These are phyloP conservation scores for Ramaria sp. DNA, from an alignment of 768 basidiomycete species.

Conservation along the genomic window DNA sequence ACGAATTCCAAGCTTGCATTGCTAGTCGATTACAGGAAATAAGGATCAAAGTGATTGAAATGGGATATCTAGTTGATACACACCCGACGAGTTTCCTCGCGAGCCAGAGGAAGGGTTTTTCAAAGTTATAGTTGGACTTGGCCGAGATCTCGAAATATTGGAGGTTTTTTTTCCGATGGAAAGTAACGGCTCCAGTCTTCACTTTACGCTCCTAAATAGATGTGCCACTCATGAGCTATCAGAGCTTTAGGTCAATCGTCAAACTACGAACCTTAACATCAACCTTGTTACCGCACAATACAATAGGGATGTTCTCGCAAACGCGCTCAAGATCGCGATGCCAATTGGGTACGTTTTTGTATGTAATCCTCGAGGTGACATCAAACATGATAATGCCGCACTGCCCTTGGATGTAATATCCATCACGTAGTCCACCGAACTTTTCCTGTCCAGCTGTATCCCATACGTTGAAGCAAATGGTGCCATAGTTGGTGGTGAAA, in stretches of 20 bases:
- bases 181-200: slow-evolving; percentile 96
- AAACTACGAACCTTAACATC: slow-evolving; percentile 79
- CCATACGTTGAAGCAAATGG: slow-evolving; percentile 99
- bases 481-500: slow-evolving; percentile 98
- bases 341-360: slow-evolving; percentile 99
- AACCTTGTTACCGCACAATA: slow-evolving; percentile 99
- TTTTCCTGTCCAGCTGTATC: slow-evolving; percentile 99
- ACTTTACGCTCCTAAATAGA: slow-evolving; percentile 89
- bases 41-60: neutral
- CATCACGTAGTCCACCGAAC: slow-evolving; percentile 96
- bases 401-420: slow-evolving; percentile 95
- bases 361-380: slow-evolving; percentile 98
- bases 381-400: slow-evolving; percentile 99
- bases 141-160: slow-evolving; percentile 99
- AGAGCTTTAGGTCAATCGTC: neutral
- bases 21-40: slow-evolving; percentile 26
- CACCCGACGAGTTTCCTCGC: slow-evolving; percentile 96
- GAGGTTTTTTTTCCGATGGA: slow-evolving; percentile 99
- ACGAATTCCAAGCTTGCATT: slow-evolving; percentile 89
- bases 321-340: slow-evolving; percentile 99
- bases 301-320: slow-evolving; percentile 99
- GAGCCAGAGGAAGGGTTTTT: slow-evolving; percentile 99
- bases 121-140: slow-evolving; percentile 99
- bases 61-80: slow-evolving; percentile 20
- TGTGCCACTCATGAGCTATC: no score